Evolutionary conservation across 2,329 filamentous ascomycete species (phyloP), one percentile per base, ranked within the genome.

Genomic region (Diaporthe ilicicola): DNA sequence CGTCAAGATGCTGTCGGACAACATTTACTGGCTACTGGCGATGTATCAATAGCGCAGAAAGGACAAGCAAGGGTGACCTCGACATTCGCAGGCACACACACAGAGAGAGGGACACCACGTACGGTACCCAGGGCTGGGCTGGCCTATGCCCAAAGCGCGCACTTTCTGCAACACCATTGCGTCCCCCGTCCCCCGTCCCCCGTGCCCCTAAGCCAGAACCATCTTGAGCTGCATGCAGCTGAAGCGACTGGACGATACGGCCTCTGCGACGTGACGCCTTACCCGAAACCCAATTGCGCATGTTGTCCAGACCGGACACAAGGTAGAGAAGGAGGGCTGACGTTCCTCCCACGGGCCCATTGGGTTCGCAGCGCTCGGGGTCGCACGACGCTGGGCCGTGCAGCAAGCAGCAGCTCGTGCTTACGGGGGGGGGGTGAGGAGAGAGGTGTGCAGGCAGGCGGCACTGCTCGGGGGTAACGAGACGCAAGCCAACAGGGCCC

Each of bases 301-400:
- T n/a, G 50, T 56, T 29, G 10, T n/a, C n/a, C 22, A 44, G 32
- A 19, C 22, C 24, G 32, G 17, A 29, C 39, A 46, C 24, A 32
- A 27, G 7, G 12, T 13, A 24, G 32, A 53, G 24, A 12, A 12
- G 24, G 48, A 39, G 64, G 39, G 51, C 64, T 39, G 65, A 48
- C 51, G 39, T 42, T 34, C 48, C 39, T 44, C 42, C 42, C 29
- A 3, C 34, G 48, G 64, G 51, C 65, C 53, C 51, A 50, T 59
- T 50, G 65, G 65, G 65, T 68, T 68, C 65, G 53, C 65, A 68
- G 65, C 53, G 34, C 15, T 24, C 24, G n/a, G 48, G 53, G 65
- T 68, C 42, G 65, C 65, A 68, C 65, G 24, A 27, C 66, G 15
- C 56, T 59, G 46, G 66, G 66, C 42, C 66, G 53, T 59, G 53